Base-by-base conservation (phyloP, 2,329 filamentous ascomycete species). In the Emergomyces orientalis region DNA sequence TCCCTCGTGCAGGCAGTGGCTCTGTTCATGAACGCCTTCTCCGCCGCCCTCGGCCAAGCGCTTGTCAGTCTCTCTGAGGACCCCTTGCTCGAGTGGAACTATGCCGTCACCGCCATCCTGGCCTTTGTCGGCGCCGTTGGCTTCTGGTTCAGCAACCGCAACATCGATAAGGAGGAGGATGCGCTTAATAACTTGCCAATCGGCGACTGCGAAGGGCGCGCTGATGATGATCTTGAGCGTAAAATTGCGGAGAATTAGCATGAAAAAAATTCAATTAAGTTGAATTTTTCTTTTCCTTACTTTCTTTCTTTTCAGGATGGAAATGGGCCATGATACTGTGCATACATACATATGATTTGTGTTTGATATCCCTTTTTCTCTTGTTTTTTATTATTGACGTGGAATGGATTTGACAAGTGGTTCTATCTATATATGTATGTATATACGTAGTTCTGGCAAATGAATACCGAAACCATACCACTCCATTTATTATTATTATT, bases 61-160 rank as follows among this genome's bases (percentile, higher is more conserved):
- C 81, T 89, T 47, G 82, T 84, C 8, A 78, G 82, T 0, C 76
- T 90, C 1, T 82, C 83, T 0, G 79, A 77, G 7, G 86, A 90
- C 70, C 87, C 88, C 1, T 74, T 88, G 30, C 78, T 89, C 47
- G 82, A 87, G 3, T 90, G 87, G 86, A 89, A 91, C 77, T 91
- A 91, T 74, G 81, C 79, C 9, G 72, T 80, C 22, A 81, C 88
- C 22, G 85, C 87, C 6, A 76, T 84, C 63, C 78, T 90, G 60
- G 82, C 88, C 0, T 81, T 84, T 45, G 60, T 86, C 8, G 88
- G 86, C 43, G 87, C 86, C 30, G 65, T 80, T 3, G 78, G 79
- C 1, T 91, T 91, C 77, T 91, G 87, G 87, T 72, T 86, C 69
- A 84, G 81, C 69, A 89, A 88, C 78, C 77, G 80, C 47, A 78